These are phyloP conservation scores for Epichloe sylvatica DNA, from an alignment of 2,329 filamentous ascomycete genomes.

Conservation along the genomic window DNA sequence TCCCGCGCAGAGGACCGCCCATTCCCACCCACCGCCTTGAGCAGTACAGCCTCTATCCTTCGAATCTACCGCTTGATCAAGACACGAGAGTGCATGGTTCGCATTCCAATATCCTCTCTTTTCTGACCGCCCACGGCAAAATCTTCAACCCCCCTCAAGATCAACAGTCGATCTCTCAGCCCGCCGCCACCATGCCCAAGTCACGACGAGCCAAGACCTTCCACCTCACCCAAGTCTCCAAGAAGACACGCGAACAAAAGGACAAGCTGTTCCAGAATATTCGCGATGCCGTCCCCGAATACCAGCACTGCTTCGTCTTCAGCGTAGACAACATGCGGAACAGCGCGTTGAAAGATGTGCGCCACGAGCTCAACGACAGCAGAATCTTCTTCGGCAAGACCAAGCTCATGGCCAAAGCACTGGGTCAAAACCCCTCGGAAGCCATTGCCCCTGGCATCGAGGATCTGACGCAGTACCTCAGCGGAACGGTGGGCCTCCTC, in stretches of 20 bases:
- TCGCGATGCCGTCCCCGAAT: slow-evolving; percentile 69
- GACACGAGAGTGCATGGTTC: not conserved
- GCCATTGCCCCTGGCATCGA: slow-evolving; percentile 70
- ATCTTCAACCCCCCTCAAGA: not conserved
- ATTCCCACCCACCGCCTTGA: not conserved
- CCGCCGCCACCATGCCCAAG: slow-evolving; percentile 62
- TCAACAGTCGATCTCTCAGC: not conserved
- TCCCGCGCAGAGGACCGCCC: not conserved
- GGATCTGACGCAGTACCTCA: slow-evolving; percentile 52
- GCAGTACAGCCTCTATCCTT: not conserved
- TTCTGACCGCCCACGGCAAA: not conserved
- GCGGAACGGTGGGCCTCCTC: slow-evolving; percentile 76
- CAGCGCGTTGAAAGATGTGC: slow-evolving; percentile 83
- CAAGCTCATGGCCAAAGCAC: slow-evolving; percentile 94
- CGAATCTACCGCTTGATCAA: not conserved
- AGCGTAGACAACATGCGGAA: slow-evolving; percentile 96
- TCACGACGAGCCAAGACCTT: slow-evolving; percentile 86
- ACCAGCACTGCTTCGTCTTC: slow-evolving; percentile 88
- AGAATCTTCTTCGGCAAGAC: slow-evolving; percentile 97
- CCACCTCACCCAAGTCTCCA: slow-evolving; percentile 79
- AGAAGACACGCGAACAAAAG: slow-evolving; percentile 88
- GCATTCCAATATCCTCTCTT: not conserved
- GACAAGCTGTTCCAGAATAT: slow-evolving; percentile 79
- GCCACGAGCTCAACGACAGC: slow-evolving; percentile 62
- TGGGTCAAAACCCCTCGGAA: slow-evolving; percentile 64